phyloP scores from a whole-genome alignment of 805 yeast genomes.

The Starmera quercuum region DNA sequence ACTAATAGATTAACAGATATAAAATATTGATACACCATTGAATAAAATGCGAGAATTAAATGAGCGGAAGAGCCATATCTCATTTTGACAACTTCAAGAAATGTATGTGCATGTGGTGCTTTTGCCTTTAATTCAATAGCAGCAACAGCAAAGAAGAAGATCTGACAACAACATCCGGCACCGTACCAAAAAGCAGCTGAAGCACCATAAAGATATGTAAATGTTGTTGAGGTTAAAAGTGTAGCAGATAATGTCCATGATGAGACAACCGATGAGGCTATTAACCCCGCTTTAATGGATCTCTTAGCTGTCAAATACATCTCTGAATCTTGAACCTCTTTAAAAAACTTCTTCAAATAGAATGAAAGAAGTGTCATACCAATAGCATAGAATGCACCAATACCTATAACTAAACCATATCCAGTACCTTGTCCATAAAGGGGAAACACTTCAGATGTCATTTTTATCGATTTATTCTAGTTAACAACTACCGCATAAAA shows the following conservation, averaged over 20 bases:
- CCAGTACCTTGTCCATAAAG: slow-evolving; percentile 26
- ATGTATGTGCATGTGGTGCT: slow-evolving; percentile 36
- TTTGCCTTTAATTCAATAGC: slow-evolving; percentile 32
- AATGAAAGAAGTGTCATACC: slow-evolving; percentile 25
- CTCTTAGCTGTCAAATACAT: slow-evolving; percentile 31
- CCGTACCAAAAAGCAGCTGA: slow-evolving; percentile 10
- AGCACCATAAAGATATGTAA: slow-evolving; percentile 23
- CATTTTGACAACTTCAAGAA: slow-evolving; percentile 27
- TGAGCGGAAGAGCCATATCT: slow-evolving; percentile 31
- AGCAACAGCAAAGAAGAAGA: slow-evolving; percentile 26
- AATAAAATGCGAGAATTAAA: slow-evolving; percentile 27
- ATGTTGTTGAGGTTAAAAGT: slow-evolving; percentile 27
- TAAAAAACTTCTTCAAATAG: slow-evolving; percentile 27
- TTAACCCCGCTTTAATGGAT: slow-evolving; percentile 32
- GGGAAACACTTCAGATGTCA: no score
- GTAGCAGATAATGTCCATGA: slow-evolving; percentile 44
- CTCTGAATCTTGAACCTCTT: slow-evolving; percentile 35
- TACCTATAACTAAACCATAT: slow-evolving; percentile 28
- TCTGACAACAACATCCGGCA: slow-evolving; percentile 30
- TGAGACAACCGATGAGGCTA: slow-evolving; percentile 34
- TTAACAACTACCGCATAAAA: no score
- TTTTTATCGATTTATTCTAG: no score
- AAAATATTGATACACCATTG: slow-evolving; percentile 29
- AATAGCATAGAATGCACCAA: slow-evolving; percentile 32
- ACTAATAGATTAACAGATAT: slow-evolving; percentile 30